Evolutionary conservation across 2,329 filamentous ascomycete species (phyloP), one percentile per base, ranked within the genome.

Genomic region (Sarocladium oryzae): DNA sequence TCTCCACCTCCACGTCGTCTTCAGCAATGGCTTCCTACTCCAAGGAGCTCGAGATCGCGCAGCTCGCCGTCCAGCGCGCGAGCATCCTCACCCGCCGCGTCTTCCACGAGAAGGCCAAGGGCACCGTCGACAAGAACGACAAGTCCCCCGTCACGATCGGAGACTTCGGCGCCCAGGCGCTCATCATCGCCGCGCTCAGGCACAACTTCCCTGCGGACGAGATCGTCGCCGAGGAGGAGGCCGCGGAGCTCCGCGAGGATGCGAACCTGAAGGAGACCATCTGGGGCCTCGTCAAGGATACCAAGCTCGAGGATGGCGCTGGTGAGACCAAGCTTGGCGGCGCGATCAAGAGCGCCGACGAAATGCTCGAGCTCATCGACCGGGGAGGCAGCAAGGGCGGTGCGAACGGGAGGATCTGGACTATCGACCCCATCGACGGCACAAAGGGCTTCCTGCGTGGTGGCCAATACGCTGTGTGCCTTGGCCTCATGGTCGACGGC

Each of bases 381-480:
- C 68, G 70, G 55, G 85, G 85, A 37, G 80, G 79, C 64, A 88
- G 84, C 69, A 70, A 79, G 52, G 89, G 89, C 54, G 89, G 89
- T 24, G 68, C 72, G 54, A 77, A 74, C 57, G 90, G 89, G 56
- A 79, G 93, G 58, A 89, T 97, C 68, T 99, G 93, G 93, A 88
- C 92, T 36, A 84, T 99, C 52, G 93, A 99, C 69, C 93, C 93
- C 54, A 96, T 99, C 56, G 93, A 99, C 69, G 93, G 93, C 58
- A 99, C 93, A 51, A 96, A 96, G 73, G 95, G 93, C 26, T 99
- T 99, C 74, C 76, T 99, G 54, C 82, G 95, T 56, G 93, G 93
- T 50, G 95, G 91, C 35, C 93, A 99, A 73, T 99, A 99, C 66
- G 95, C 93, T 51, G 90, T 99, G 51, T 96, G 92, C 66, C 79